Conservation (phyloP, 2,329 filamentous ascomycete genomes). For the Neodidymelliopsis sp. region DNA sequence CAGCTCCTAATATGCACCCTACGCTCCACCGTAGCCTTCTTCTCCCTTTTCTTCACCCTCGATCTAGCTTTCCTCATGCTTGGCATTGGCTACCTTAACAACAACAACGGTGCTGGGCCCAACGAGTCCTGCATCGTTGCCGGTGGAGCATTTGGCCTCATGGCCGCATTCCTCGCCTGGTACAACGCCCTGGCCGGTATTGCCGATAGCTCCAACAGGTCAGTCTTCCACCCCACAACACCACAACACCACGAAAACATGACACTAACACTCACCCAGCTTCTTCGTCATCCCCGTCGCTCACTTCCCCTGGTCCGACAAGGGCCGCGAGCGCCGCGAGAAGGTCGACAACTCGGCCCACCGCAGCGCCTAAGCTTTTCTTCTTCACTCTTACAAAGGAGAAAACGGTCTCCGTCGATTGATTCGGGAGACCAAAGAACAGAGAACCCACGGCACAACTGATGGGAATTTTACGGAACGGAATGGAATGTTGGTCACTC, state of each 20-base stretch:
- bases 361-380: conserved; percentile 8
- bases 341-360: conserved; percentile 52
- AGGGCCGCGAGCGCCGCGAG: conserved; percentile 48
- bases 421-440: too few species aligned
- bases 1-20: conserved; percentile 65
- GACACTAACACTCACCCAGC: conserved; percentile 56
- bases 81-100: conserved; percentile 59
- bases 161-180: conserved; percentile 63
- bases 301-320: conserved; percentile 88
- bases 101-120: conserved; percentile 52
- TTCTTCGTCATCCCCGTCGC: conserved; percentile 93
- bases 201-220: conserved; percentile 62
- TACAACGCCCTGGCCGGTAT: conserved; percentile 64
- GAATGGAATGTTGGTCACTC: conserved; percentile 8
- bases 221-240: too few species aligned
- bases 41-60: conserved; percentile 65
- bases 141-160: conserved; percentile 61
- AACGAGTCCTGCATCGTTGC: conserved; percentile 57
- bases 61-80: conserved; percentile 67
- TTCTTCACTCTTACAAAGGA: background rate
- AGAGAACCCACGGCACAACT: too few species aligned
- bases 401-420: conserved; percentile 13
- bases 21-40: conserved; percentile 65
- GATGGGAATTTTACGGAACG: too few species aligned
- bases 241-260: background rate